Evolutionary conservation across 345 rosid species (phyloP).

Genomic region (Lepidium sativum): DNA sequence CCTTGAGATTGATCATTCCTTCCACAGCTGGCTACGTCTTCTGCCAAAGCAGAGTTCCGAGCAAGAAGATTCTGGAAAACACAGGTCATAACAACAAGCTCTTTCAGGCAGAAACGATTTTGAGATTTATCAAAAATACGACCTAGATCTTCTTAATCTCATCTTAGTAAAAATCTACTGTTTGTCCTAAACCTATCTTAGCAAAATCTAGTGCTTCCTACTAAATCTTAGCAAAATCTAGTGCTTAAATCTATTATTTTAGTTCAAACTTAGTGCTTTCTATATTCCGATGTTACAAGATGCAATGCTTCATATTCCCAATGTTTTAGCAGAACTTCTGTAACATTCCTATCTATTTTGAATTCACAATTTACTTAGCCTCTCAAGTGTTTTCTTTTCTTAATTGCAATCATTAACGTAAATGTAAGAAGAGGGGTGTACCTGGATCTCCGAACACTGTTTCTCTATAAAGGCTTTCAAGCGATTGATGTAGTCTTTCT

Average conservation of each 20-base stretch:
- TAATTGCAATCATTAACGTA: not conserved
- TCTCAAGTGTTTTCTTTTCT: not conserved
- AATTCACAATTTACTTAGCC: not conserved
- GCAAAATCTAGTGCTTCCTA: not conserved
- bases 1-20: slow-evolving; percentile 43
- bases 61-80: slow-evolving; percentile 63
- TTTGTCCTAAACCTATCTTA: not conserved
- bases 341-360: not conserved
- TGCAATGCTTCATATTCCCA: not conserved
- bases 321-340: not conserved
- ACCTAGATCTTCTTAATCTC: not conserved
- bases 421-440: slow-evolving; percentile 1
- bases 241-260: not conserved
- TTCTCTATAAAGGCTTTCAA: slow-evolving; percentile 71
- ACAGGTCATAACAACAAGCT: not conserved
- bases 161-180: not conserved
- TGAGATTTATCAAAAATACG: not conserved
- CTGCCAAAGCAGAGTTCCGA: slow-evolving; percentile 80
- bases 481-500: slow-evolving; percentile 62
- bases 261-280: not conserved
- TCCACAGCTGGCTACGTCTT: slow-evolving; percentile 68
- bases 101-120: not conserved
- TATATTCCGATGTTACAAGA: not conserved
- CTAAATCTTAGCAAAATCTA: not conserved
- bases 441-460: slow-evolving; percentile 91